phyloP scores from a whole-genome alignment of 768 basidiomycete species.

The Lactarius hengduanensis region DNA sequence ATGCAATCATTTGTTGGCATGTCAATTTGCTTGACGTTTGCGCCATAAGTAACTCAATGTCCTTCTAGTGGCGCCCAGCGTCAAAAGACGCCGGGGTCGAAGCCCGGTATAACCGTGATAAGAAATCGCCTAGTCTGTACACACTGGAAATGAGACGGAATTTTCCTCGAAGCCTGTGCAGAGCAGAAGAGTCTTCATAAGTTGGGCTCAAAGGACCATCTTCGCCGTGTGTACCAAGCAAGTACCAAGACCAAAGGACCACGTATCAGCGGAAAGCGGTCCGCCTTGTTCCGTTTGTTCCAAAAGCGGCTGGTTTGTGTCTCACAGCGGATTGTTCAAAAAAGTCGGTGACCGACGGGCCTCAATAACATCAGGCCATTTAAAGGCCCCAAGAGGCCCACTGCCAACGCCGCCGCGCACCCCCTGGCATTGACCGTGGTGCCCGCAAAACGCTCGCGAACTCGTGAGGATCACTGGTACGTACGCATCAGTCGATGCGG shows the following conservation, averaged over 20 bases:
- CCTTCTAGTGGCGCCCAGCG: background rate
- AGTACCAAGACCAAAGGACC: background rate
- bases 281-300: constrained; percentile 3
- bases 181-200: background rate
- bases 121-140: background rate
- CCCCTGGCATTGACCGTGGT: background rate
- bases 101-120: background rate
- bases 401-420: background rate
- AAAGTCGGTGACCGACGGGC: constrained; percentile 5
- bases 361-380: constrained; percentile 1
- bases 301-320: constrained; percentile 23
- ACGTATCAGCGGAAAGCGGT: background rate
- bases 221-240: background rate
- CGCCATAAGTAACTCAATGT: background rate
- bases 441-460: background rate
- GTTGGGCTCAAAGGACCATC: background rate
- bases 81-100: background rate
- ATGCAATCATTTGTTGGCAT: background rate
- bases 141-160: background rate
- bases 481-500: background rate
- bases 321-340: constrained; percentile 21
- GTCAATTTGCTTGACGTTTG: constrained; percentile 8
- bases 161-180: background rate
- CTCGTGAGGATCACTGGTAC: background rate
- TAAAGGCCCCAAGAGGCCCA: background rate